phyloP scores from a whole-genome alignment of 1,284 basidiomycete genomes.

The Leccinum fallax region DNA sequence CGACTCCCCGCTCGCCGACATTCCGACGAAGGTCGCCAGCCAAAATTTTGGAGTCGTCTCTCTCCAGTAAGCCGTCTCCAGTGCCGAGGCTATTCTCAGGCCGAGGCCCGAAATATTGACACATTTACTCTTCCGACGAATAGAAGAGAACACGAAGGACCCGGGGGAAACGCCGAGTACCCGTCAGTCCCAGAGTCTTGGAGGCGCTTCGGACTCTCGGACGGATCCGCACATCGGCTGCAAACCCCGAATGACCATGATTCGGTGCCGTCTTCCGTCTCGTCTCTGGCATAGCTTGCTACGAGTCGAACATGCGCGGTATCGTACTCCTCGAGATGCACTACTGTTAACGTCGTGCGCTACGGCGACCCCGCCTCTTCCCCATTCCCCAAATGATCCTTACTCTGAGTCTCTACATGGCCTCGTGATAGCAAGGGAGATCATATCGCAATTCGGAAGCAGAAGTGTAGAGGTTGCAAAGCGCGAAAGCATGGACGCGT shows the following conservation, averaged over 20 bases:
- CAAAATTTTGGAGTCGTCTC: not conserved
- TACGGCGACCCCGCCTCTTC: not conserved
- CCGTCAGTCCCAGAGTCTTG: not conserved
- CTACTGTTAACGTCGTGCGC: not conserved
- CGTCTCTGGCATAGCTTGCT: not conserved
- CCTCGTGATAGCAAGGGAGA: not conserved
- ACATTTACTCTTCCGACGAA: not conserved
- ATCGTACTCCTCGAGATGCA: not conserved
- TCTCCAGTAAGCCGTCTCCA: not conserved
- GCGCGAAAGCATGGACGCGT: not conserved
- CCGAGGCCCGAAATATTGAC: not conserved
- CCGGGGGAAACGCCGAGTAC: not conserved
- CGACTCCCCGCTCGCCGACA: not conserved
- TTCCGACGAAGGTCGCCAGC: too few relatives aligned
- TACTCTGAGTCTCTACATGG: not conserved
- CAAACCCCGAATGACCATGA: not conserved
- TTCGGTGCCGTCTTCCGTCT: not conserved
- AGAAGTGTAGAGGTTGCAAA: not conserved
- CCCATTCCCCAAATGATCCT: not conserved
- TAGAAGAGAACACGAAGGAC: not conserved
- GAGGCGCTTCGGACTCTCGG: slow-evolving; percentile 7
- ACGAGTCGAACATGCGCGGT: too few relatives aligned
- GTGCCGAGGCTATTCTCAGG: not conserved
- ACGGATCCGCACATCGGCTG: slow-evolving; percentile 1
- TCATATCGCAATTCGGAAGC: not conserved